Evolutionary conservation across 345 rosid species (phyloP), one percentile per base, ranked within the genome.

Genomic region (Rhodamnia rubescens): DNA sequence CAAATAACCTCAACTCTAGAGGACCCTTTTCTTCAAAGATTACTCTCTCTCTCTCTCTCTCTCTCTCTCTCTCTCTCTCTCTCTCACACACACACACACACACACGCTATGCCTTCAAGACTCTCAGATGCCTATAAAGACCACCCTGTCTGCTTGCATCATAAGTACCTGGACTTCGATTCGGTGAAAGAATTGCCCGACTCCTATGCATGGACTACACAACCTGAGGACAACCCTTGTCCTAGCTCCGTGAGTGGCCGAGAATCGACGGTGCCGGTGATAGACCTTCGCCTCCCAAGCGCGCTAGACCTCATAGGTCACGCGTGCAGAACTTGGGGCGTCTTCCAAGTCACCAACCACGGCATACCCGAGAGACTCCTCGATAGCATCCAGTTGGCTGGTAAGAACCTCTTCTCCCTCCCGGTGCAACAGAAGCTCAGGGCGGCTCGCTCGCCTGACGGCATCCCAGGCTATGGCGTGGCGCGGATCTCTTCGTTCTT

Each of bases 321-420:
- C n/a, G 97, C 94, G 42, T 93, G 98, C 89, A 93, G 90, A 84
- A 85, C 89, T 42, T 93, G 95, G 96, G 99, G 99, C 32, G 93
- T 85, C 51, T 91, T 96, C 88, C 98, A 95, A 58, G 91, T 95
- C 81, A 91, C 61, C 81, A 92, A 93, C 91, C 99, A 95, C 84
- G 98, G 94, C 32, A 64, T 95, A 83, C 89, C 97, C 40, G 27
- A 50, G 74, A 69, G 81, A 36, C 91, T 96, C 53, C 90, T 95
- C 13, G 54, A 89, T 1, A 85, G 86, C 69, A 84, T 89, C 11
- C 93, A 93, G 88, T 74, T 55, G 20, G 89, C 90, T 24, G 88
- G 90, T 55, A 88, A 84, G 83, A 86, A 86, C 82, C 91, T 96
- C n/a, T 95, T 96, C 85, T 85, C 92, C 57, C 88, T 96, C 16